Evolutionary conservation across 768 basidiomycete genomes (phyloP), one percentile per base, ranked within the genome.

Genomic region (Megacollybia marginata): DNA sequence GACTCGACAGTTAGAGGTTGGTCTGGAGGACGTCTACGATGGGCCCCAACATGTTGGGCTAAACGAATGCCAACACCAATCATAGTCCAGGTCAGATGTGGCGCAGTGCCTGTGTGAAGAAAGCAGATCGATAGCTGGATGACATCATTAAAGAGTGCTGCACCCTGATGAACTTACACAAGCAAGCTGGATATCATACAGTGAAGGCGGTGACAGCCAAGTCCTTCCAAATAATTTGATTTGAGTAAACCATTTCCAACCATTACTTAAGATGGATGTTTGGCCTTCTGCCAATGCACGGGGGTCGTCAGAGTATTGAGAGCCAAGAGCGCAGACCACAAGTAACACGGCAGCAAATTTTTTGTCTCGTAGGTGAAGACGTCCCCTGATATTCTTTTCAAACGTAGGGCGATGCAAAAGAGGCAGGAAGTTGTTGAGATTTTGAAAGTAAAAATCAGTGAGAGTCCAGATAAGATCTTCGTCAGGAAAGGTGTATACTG

Each of bases 401-500:
- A 93, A 92, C 15, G 79, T 79, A 0, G 82, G 81, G 0, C 81
- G 76, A 58, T 92, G 90, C 2, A 95, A 66, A 9, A 93, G 68
- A 1, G 90, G 88, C 1, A 76, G 59, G 44, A 77, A 69, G 3
- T 60, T 52, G 55, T 90, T 85, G 52, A 74, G 53, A 33, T 77
- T 55, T 0, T 53, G 55, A 59, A 93, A 95, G 56, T 84, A 92
- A n/a, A 74, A 62, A 44, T 84, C 72, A 44, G 89, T 67, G 20
- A 95, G 73, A 0, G 57, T 53, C 1, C 57, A 50, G 8, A 79
- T 69, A 15, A 92, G 70, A 43, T 82, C 80, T 5, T 64, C 58
- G 1, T 76, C 72, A 0, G 83, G 83, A 48, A 76, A 84, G 18
- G 43, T 47, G 55, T 74, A 78, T 7, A 49, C 51, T 5, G 64